These are phyloP conservation scores for Micromonas commoda DNA, from an alignment of 139 green algal genomes.

Conservation along the genomic window DNA sequence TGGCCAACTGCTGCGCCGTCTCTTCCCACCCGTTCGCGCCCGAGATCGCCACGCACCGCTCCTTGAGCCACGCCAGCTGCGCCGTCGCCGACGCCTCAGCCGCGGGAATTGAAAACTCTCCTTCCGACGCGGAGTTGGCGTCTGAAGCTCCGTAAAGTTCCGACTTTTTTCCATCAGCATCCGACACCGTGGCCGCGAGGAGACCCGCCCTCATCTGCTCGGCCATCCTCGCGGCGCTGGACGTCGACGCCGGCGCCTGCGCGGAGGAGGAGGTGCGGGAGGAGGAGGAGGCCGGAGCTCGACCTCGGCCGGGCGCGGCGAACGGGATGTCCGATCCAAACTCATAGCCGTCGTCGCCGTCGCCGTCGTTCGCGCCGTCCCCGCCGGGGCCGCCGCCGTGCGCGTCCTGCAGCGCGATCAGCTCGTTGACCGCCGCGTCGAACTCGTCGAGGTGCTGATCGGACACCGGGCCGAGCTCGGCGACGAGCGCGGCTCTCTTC, in stretches of 20 bases:
- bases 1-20: neutral
- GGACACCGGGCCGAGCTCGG: neutral
- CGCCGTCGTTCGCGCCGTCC: no score
- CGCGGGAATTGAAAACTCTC: no score
- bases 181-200: no score
- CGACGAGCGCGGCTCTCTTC: neutral
- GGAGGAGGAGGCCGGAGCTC: neutral
- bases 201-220: neutral
- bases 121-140: no score
- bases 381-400: no score
- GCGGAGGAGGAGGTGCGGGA: neutral
- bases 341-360: neutral
- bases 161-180: no score
- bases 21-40: neutral
- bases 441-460: neutral
- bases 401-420: neutral
- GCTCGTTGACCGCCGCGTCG: neutral
- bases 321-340: neutral
- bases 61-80: conserved; percentile 18
- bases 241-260: neutral
- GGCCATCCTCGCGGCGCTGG: neutral
- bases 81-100: neutral
- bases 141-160: no score
- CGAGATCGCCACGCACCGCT: neutral
- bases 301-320: neutral